Conservation (phyloP, 2,329 filamentous ascomycete genomes). For the Aspergillus eucalypticola region DNA sequence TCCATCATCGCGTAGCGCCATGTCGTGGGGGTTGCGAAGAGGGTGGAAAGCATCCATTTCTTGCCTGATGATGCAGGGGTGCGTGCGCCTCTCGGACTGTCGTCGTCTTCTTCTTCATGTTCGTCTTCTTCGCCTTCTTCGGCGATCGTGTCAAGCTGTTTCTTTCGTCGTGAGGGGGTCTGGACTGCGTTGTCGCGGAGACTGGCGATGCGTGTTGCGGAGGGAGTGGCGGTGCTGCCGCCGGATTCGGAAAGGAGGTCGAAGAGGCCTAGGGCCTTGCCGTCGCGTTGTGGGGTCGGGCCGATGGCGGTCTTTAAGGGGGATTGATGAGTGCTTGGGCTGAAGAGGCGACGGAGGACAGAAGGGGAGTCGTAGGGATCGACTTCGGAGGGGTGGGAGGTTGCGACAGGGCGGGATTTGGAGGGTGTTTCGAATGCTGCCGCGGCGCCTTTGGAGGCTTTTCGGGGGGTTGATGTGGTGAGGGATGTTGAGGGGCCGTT, state of each 20-base stretch:
- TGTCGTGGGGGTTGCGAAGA: slow-evolving; percentile 49
- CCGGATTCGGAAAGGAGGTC: slow-evolving; percentile 48
- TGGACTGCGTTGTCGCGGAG: slow-evolving; percentile 31
- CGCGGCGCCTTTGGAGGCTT: slow-evolving; percentile 27
- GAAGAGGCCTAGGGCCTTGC: slow-evolving; percentile 50
- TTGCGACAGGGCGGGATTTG: slow-evolving; percentile 23
- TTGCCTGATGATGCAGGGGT: slow-evolving; percentile 48
- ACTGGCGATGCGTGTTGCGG: slow-evolving; percentile 29
- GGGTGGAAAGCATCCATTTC: slow-evolving; percentile 46
- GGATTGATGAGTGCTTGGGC: slow-evolving; percentile 35
- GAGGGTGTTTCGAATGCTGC: slow-evolving; percentile 34
- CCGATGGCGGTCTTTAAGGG: slow-evolving; percentile 46
- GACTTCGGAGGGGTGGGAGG: slow-evolving; percentile 39
- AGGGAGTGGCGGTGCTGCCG: slow-evolving; percentile 37
- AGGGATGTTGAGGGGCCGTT: slow-evolving; percentile 22
- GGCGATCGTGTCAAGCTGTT: slow-evolving; percentile 31
- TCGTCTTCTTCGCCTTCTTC: slow-evolving; percentile 32
- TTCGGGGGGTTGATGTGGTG: slow-evolving; percentile 37
- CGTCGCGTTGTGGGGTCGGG: slow-evolving; percentile 52
- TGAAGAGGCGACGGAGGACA: slow-evolving; percentile 39
- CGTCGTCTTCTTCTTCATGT: slow-evolving; percentile 27
- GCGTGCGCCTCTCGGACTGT: slow-evolving; percentile 28
- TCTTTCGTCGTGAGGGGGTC: slow-evolving; percentile 39
- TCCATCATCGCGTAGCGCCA: slow-evolving; percentile 46
- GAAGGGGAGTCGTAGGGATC: slow-evolving; percentile 50